Conservation (phyloP, 129 eudicot species). For the Helichrysum umbraculigerum region DNA sequence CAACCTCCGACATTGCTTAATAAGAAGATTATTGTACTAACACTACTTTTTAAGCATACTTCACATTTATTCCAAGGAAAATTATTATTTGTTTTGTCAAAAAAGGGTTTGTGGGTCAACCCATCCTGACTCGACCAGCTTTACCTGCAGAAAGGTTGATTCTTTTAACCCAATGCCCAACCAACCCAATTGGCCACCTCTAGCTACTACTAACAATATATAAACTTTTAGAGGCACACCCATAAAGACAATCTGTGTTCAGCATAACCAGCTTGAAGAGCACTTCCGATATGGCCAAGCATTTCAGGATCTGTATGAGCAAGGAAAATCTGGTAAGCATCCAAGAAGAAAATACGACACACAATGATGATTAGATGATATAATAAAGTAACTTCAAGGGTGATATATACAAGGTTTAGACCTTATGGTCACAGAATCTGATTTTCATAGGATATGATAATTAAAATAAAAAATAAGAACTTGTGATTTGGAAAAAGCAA, state of each 20-base stretch:
- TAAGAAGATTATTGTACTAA: neutral
- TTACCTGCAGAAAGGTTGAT: neutral
- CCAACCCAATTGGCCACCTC: neutral
- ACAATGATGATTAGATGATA: no score
- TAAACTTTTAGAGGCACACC: slow-evolving; percentile 41
- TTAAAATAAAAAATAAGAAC: neutral
- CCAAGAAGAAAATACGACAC: neutral
- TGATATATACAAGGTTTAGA: neutral
- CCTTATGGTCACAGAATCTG: slow-evolving; percentile 4
- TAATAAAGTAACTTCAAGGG: neutral
- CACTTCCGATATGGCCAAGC: slow-evolving; percentile 61
- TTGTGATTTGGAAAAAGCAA: neutral
- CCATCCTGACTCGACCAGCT: neutral
- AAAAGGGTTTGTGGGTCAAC: neutral
- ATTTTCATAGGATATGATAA: neutral
- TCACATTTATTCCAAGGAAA: neutral
- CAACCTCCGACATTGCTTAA: neutral
- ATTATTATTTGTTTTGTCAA: neutral
- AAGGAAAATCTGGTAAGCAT: neutral
- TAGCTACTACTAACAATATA: neutral
- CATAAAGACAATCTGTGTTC: slow-evolving; percentile 57
- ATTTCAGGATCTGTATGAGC: slow-evolving; percentile 66
- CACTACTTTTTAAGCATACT: neutral
- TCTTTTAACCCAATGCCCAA: neutral
- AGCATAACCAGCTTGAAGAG: slow-evolving; percentile 61